These are phyloP conservation scores for Penicillium rolfsii DNA, from an alignment of 2,329 filamentous ascomycete species.

Conservation along the genomic window DNA sequence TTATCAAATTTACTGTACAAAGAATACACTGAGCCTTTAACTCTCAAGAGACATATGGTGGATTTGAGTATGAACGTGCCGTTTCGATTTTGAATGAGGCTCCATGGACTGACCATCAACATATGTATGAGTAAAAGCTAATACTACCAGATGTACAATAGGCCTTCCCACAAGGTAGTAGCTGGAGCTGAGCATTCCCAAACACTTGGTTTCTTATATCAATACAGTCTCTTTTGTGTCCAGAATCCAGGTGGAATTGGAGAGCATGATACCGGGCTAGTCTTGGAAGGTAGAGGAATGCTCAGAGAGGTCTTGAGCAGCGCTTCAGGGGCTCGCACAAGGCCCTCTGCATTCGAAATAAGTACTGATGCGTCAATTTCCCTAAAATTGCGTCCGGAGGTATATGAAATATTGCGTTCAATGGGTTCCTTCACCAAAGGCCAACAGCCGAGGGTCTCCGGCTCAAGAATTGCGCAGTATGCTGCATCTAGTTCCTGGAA, in stretches of 20 bases:
- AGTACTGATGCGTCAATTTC: neutral
- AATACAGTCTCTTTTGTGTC: conserved; percentile 35
- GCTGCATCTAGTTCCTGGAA: conserved; percentile 3
- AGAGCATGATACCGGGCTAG: too few species aligned
- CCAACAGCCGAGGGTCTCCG: neutral
- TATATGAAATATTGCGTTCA: neutral
- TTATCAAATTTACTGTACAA: too few species aligned
- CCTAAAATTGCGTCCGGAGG: too few species aligned
- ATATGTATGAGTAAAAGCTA: neutral
- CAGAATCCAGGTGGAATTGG: conserved; percentile 22
- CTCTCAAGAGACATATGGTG: neutral
- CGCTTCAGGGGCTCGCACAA: neutral
- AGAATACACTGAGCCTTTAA: too few species aligned
- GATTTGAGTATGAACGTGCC: neutral
- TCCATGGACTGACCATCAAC: neutral
- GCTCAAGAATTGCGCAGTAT: conserved; percentile 3
- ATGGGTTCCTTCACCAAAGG: neutral
- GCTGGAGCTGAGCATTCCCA: neutral
- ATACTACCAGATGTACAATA: neutral
- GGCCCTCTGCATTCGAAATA: neutral
- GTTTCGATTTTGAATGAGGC: neutral
- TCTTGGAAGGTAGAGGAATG: neutral
- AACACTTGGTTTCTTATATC: neutral
- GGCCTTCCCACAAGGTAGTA: neutral
- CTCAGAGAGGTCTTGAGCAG: neutral